phyloP scores from a whole-genome alignment of 2,329 filamentous ascomycete genomes.

The Fonsecaea pugnacius region DNA sequence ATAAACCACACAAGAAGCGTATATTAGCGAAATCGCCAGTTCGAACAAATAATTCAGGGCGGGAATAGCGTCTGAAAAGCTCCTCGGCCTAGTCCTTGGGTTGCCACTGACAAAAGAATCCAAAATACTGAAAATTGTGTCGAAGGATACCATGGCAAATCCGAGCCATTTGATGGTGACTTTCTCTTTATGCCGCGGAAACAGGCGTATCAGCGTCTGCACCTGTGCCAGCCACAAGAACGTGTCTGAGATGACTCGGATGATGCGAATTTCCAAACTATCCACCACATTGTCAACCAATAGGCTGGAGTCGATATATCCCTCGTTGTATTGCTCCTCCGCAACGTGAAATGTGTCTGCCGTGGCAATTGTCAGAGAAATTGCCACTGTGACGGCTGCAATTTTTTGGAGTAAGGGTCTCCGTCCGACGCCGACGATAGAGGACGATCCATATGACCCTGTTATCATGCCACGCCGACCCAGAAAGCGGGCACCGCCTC shows the following conservation, averaged over 20 bases:
- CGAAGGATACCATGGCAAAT: conserved; percentile 87
- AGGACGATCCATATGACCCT: conserved; percentile 55
- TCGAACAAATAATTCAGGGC: conserved; percentile 91
- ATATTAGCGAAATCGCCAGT: conserved; percentile 80
- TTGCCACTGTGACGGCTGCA: conserved; percentile 66
- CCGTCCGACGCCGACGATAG: conserved; percentile 82
- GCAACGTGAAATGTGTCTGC: conserved; percentile 88
- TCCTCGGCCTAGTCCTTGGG: conserved; percentile 66
- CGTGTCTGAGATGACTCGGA: conserved; percentile 90
- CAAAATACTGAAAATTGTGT: conserved; percentile 86
- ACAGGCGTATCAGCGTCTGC: conserved; percentile 92
- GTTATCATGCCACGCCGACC: conserved; percentile 78
- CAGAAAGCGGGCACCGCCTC: conserved; percentile 68
- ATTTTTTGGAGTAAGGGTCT: conserved; percentile 89
- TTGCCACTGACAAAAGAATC: conserved; percentile 76
- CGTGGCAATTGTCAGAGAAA: conserved; percentile 92
- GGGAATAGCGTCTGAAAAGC: conserved; percentile 87
- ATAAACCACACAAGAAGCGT: conserved; percentile 92
- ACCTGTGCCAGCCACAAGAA: conserved; percentile 98
- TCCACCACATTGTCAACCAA: conserved; percentile 80
- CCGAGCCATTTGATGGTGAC: conserved; percentile 99
- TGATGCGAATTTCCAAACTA: conserved; percentile 83
- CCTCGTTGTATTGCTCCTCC: conserved; percentile 75
- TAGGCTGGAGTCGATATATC: conserved; percentile 76
- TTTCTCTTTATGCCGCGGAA: conserved; percentile 95